Percentiles rank a stretch among this genome's conserved stretches.
Evolutionary conservation across 176 grass and related monocot species (phyloP).

Genomic region (Zoysia pacifica): DNA sequence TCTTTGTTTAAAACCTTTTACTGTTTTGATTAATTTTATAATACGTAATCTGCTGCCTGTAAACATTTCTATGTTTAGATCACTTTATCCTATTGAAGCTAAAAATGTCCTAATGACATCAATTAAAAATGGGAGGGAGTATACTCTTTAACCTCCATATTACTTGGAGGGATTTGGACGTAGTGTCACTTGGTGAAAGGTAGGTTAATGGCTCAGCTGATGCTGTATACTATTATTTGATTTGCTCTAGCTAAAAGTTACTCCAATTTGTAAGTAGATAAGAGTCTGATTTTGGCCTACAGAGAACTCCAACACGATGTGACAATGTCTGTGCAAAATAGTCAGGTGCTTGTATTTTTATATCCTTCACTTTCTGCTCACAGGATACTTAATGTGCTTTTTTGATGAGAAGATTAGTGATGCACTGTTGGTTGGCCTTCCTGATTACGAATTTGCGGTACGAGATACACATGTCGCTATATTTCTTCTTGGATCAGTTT

Average conservation of each 20-base stretch:
- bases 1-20: constrained; percentile 37
- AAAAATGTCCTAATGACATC: background rate
- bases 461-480: constrained; percentile 58
- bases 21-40: constrained; percentile 27
- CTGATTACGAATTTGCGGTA: constrained; percentile 92
- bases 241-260: background rate
- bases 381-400: constrained; percentile 98
- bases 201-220: constrained; percentile 15
- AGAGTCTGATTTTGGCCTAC: background rate
- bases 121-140: background rate
- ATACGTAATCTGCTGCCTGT: constrained; percentile 5
- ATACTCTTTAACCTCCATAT: background rate
- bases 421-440: constrained; percentile 61
- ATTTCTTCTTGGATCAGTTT: constrained; percentile 1
- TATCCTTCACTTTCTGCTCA: constrained; percentile 26
- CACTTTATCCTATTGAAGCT: constrained; percentile 8
- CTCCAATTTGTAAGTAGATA: constrained; percentile 1
- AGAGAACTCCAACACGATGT: background rate
- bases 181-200: background rate
- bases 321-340: background rate
- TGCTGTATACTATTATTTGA: background rate
- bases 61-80: constrained; percentile 11
- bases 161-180: background rate
- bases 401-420: constrained; percentile 82
- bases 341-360: constrained; percentile 23